Evolutionary conservation across 169 alveolate genomes (phyloP).

Genomic region (Eimeria maxima): DNA sequence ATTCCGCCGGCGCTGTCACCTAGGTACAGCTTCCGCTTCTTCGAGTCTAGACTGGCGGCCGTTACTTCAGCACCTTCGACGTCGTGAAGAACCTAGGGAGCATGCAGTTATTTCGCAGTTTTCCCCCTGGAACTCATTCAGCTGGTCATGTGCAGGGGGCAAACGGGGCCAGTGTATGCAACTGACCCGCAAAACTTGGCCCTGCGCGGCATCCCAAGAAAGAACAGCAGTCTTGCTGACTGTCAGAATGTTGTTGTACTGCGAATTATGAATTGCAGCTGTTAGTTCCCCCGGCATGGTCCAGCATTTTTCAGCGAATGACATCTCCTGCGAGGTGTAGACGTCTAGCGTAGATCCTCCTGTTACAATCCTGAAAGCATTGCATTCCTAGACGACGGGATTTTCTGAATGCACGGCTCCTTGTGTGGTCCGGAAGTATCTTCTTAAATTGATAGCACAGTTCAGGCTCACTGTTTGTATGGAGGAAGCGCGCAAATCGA

Average conservation of each 20-base stretch:
- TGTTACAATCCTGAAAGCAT: constrained; percentile 47
- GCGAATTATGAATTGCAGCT: constrained; percentile 66
- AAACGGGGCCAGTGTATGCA: background rate
- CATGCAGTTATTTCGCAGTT: background rate
- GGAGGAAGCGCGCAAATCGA: constrained; percentile 73
- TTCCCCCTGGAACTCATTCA: background rate
- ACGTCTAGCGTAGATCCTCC: constrained; percentile 72
- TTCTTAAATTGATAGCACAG: background rate
- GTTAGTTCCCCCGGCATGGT: constrained; percentile 64
- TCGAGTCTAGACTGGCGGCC: constrained; percentile 67
- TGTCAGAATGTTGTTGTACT: constrained; percentile 62
- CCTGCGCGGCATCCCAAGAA: constrained; percentile 71
- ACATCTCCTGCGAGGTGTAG: constrained; percentile 61
- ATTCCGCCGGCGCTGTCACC: constrained; percentile 56
- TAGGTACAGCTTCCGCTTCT: constrained; percentile 69
- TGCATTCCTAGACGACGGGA: background rate
- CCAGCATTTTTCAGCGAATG: constrained; percentile 44
- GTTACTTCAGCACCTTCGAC: constrained; percentile 60
- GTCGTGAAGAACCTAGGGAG: constrained; percentile 51
- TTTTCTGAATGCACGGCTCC: background rate
- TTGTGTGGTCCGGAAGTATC: background rate
- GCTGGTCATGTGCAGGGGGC: background rate
- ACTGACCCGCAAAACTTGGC: constrained; percentile 56
- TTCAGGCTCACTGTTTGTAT: constrained; percentile 24
- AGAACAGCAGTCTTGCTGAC: constrained; percentile 49